Conservation (phyloP, 1,139 yeast genomes). For the Pichia sp. region DNA sequence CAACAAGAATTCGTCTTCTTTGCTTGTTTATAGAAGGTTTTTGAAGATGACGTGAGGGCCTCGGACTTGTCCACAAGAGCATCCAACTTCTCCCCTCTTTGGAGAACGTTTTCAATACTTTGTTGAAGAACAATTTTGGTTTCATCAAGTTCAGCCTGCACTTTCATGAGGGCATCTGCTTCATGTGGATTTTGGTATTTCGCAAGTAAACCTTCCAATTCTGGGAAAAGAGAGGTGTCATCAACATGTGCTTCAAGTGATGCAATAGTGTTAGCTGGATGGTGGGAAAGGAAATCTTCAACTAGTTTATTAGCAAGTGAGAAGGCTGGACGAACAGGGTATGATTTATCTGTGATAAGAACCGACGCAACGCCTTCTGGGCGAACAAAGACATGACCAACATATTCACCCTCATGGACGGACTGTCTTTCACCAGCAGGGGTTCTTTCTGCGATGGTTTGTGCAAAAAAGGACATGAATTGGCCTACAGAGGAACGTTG, state of each 20-base stretch:
- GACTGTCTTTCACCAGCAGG: slow-evolving; percentile 86
- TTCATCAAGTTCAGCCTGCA: slow-evolving; percentile 95
- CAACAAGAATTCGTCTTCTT: slow-evolving; percentile 97
- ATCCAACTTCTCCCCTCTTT: slow-evolving; percentile 94
- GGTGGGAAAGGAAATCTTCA: slow-evolving; percentile 83
- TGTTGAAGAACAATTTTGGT: slow-evolving; percentile 94
- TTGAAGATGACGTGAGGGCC: slow-evolving; percentile 79
- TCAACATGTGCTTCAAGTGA: slow-evolving; percentile 88
- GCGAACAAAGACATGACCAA: slow-evolving; percentile 89
- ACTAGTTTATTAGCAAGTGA: slow-evolving; percentile 82
- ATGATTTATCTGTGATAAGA: slow-evolving; percentile 86
- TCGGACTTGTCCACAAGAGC: slow-evolving; percentile 92
- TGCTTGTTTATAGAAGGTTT: slow-evolving; percentile 96
- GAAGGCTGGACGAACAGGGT: slow-evolving; percentile 97
- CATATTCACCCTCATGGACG: slow-evolving; percentile 85
- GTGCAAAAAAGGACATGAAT: slow-evolving; percentile 91
- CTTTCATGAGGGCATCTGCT: slow-evolving; percentile 95
- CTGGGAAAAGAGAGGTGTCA: slow-evolving; percentile 62
- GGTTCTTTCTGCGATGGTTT: slow-evolving; percentile 87
- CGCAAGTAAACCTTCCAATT: slow-evolving; percentile 45
- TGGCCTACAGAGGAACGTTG: slow-evolving; percentile 50
- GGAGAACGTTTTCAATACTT: slow-evolving; percentile 89
- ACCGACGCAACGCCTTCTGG: slow-evolving; percentile 93
- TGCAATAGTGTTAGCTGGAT: slow-evolving; percentile 64
- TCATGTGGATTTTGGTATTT: slow-evolving; percentile 96